Conservation (phyloP, 495 filamentous ascomycete genomes). For the Aspergillus sclerotioniger region DNA sequence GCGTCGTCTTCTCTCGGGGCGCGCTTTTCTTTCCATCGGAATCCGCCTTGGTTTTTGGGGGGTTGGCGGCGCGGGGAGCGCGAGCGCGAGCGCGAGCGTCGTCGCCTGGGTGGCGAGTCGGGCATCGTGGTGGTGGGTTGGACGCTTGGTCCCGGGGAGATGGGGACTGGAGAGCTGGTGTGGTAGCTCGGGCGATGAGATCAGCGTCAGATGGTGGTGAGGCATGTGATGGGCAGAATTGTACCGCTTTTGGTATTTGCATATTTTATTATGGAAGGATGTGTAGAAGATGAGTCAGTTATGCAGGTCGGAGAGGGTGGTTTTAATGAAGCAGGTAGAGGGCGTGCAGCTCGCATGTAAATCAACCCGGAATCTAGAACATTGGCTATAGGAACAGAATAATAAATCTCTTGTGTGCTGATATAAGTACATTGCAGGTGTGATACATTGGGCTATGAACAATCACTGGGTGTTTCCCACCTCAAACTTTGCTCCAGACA, state of each 20-base stretch:
- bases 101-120: not conserved
- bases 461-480: too few relatives aligned
- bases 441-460: too few relatives aligned
- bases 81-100: constrained; percentile 17
- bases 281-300: too few relatives aligned
- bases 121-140: not conserved
- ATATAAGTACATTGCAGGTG: too few relatives aligned
- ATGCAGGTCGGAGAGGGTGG: too few relatives aligned
- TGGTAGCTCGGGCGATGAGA: not conserved
- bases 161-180: not conserved
- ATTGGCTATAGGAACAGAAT: too few relatives aligned
- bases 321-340: too few relatives aligned
- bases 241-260: not conserved
- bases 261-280: too few relatives aligned
- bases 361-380: too few relatives aligned
- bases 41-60: constrained; percentile 15
- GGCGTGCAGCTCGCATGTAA: too few relatives aligned
- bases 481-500: too few relatives aligned
- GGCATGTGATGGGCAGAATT: not conserved
- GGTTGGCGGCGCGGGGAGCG: constrained; percentile 17
- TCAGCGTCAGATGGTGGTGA: not conserved
- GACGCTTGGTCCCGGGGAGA: not conserved
- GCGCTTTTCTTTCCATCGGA: constrained; percentile 21
- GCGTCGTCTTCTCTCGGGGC: constrained; percentile 4
- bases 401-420: too few relatives aligned